Conservation (phyloP, 2,329 filamentous ascomycete species). For the Penicillium sp. region DNA sequence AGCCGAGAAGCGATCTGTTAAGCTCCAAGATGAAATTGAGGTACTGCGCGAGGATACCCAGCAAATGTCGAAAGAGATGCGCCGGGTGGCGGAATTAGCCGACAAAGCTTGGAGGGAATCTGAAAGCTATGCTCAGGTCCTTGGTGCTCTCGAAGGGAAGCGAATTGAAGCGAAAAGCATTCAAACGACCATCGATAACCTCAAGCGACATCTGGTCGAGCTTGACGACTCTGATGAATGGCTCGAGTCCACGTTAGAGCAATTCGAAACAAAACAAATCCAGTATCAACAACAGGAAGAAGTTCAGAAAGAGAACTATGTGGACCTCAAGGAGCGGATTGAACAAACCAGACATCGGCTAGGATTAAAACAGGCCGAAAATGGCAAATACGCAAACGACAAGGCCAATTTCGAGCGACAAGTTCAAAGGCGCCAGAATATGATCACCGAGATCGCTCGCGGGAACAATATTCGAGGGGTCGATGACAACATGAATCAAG, state of each 20-base stretch:
- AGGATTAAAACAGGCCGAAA: conserved; percentile 48
- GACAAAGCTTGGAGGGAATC: conserved; percentile 73
- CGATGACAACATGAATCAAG: conserved; percentile 76
- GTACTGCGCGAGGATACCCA: conserved; percentile 65
- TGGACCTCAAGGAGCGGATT: conserved; percentile 61
- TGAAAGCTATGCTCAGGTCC: conserved; percentile 72
- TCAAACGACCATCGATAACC: conserved; percentile 70
- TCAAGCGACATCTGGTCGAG: conserved; percentile 74
- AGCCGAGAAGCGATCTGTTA: conserved; percentile 66
- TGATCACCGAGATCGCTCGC: conserved; percentile 78
- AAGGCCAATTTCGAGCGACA: conserved; percentile 86
- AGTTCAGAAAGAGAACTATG: conserved; percentile 66
- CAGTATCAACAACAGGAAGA: conserved; percentile 68
- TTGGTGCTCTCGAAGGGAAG: conserved; percentile 77
- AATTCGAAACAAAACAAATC: conserved; percentile 76
- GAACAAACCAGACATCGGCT: conserved; percentile 49
- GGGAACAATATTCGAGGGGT: conserved; percentile 82
- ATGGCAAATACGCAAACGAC: conserved; percentile 80
- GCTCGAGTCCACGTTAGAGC: conserved; percentile 70
- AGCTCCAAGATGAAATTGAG: conserved; percentile 66
- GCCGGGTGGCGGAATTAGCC: conserved; percentile 53
- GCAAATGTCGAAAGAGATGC: conserved; percentile 56
- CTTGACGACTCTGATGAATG: conserved; percentile 77
- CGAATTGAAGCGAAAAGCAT: conserved; percentile 73
- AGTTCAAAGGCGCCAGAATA: conserved; percentile 68